These are phyloP conservation scores for Apiotrichum veenhuisii DNA, from an alignment of 1,284 basidiomycete genomes.

Conservation along the genomic window DNA sequence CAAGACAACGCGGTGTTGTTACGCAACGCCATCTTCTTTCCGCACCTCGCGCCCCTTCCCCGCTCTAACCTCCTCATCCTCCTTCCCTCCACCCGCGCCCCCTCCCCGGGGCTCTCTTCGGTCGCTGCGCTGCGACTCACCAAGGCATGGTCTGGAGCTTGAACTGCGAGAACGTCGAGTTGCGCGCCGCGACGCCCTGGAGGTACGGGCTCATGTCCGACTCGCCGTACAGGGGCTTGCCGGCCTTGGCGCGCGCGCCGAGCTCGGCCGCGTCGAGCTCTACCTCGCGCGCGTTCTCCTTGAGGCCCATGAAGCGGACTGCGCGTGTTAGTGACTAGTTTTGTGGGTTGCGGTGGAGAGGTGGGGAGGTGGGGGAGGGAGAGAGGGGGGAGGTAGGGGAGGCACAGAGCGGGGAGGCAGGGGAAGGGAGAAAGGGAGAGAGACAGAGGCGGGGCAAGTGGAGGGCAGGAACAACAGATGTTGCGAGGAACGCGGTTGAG, in stretches of 20 bases:
- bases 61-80: background rate
- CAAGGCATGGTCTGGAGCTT: constrained; percentile 62
- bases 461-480: too few relatives aligned
- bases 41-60: too few relatives aligned
- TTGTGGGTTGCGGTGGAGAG: too few relatives aligned
- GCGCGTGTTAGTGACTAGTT: constrained; percentile 13
- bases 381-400: background rate
- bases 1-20: too few relatives aligned
- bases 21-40: too few relatives aligned
- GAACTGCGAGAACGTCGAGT: constrained; percentile 87
- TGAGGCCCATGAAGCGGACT: constrained; percentile 97
- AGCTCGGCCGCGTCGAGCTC: constrained; percentile 72
- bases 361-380: background rate
- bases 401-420: background rate
- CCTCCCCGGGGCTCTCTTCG: background rate
- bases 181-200: constrained; percentile 81
- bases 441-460: background rate
- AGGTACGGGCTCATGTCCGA: constrained; percentile 80
- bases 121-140: constrained; percentile 55
- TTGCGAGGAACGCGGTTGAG: too few relatives aligned
- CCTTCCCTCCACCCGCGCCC: background rate
- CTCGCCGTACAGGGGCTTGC: constrained; percentile 78
- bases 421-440: too few relatives aligned
- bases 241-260: constrained; percentile 63
- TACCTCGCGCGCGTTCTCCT: constrained; percentile 82